Conservation (phyloP, 1,139 yeast species). For the Meyerozyma smithsonii region DNA sequence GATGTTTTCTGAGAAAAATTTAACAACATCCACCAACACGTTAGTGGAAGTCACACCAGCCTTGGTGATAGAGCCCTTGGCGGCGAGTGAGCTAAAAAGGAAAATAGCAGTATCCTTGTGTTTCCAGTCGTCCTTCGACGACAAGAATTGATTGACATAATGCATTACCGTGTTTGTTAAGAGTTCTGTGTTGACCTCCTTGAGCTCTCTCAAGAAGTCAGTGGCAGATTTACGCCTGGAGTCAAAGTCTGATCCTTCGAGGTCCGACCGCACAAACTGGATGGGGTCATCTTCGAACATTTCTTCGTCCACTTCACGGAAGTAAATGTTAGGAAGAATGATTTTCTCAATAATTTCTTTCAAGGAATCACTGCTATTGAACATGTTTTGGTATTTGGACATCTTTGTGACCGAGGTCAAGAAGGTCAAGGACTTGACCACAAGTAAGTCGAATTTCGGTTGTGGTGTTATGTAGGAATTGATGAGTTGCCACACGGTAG, state of each 20-base stretch:
- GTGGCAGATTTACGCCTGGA: constrained; percentile 90
- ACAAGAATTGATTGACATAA: constrained; percentile 69
- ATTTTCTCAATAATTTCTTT: constrained; percentile 78
- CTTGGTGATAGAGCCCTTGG: constrained; percentile 80
- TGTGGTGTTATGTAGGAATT: constrained; percentile 58
- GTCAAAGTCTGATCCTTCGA: constrained; percentile 93
- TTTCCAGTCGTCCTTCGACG: constrained; percentile 57
- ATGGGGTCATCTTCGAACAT: constrained; percentile 96
- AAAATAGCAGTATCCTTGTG: constrained; percentile 85
- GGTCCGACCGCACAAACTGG: constrained; percentile 82
- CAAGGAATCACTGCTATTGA: constrained; percentile 63
- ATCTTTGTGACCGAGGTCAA: constrained; percentile 77
- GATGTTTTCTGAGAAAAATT: constrained; percentile 74
- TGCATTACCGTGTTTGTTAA: constrained; percentile 73
- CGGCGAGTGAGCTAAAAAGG: constrained; percentile 82
- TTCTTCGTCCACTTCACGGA: constrained; percentile 87
- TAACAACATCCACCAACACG: constrained; percentile 77
- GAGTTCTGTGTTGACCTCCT: constrained; percentile 69
- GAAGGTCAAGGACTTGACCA: constrained; percentile 75
- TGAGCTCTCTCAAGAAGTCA: constrained; percentile 82
- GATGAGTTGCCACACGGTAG: constrained; percentile 76
- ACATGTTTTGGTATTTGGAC: constrained; percentile 56
- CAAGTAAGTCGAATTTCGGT: constrained; percentile 78
- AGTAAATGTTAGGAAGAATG: constrained; percentile 79
- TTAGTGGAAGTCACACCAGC: constrained; percentile 90